Percentiles rank a stretch among this genome's conserved stretches.
Evolutionary conservation across 257 asterid genomes (phyloP).

Genomic region (Eucommia ulmoides): DNA sequence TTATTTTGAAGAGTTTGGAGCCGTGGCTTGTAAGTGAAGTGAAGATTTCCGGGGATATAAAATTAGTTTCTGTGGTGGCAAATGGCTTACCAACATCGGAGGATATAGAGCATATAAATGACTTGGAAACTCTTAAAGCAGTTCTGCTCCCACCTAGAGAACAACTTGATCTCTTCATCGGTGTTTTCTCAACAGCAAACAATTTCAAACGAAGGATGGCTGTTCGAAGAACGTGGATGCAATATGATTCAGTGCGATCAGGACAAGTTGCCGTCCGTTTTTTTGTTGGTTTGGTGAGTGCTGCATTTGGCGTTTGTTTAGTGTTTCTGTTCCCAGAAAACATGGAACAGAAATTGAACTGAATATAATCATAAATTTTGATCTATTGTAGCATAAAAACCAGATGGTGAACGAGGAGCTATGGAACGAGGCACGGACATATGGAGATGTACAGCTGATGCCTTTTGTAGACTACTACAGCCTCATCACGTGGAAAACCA

Average conservation of each 20-base stretch:
- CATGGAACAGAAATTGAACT: neutral
- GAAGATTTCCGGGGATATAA: slow-evolving; percentile 75
- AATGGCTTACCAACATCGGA: slow-evolving; percentile 96
- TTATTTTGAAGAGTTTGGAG: slow-evolving; percentile 71
- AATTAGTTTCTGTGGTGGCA: slow-evolving; percentile 71
- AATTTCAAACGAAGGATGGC: slow-evolving; percentile 98
- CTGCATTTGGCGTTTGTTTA: no score
- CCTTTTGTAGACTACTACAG: slow-evolving; percentile 93
- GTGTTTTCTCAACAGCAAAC: slow-evolving; percentile 88
- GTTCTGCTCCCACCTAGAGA: slow-evolving; percentile 37
- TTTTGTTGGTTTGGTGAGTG: slow-evolving; percentile 92
- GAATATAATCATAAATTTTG: slow-evolving; percentile 2
- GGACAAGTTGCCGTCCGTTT: slow-evolving; percentile 92
- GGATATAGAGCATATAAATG: slow-evolving; percentile 65
- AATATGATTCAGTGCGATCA: slow-evolving; percentile 69
- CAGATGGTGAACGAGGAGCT: slow-evolving; percentile 95
- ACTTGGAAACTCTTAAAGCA: slow-evolving; percentile 73
- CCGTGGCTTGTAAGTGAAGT: slow-evolving; percentile 94
- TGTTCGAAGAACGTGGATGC: slow-evolving; percentile 98
- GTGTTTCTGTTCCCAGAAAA: no score
- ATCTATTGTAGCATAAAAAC: slow-evolving; percentile 75
- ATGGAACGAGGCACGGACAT: slow-evolving; percentile 95
- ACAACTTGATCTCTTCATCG: slow-evolving; percentile 61
- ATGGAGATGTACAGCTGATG: slow-evolving; percentile 85
- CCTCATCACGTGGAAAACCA: slow-evolving; percentile 86